Percentiles rank a stretch among this genome's conserved stretches.
phyloP scores from a whole-genome alignment of 305 asterid genomes.

The Fraxinus floribunda region DNA sequence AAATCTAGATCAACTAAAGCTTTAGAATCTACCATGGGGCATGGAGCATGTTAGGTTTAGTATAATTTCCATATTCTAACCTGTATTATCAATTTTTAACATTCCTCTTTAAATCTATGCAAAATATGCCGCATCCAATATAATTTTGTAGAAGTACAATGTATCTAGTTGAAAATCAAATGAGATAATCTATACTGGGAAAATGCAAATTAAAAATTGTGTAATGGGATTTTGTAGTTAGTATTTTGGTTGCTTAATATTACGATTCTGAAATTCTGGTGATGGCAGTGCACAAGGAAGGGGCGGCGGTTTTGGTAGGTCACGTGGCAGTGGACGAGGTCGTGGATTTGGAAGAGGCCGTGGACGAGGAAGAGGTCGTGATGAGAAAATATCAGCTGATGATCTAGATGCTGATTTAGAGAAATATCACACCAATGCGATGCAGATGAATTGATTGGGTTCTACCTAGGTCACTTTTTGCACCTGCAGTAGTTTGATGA shows the following conservation, averaged over 20 bases:
- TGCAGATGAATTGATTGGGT: constrained; percentile 58
- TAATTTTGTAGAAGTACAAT: background rate
- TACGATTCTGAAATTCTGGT: background rate
- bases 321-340: constrained; percentile 71
- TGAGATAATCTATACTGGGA: background rate
- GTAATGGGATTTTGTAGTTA: background rate
- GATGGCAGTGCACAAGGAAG: constrained; percentile 59
- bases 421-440: constrained; percentile 78
- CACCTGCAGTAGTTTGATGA: constrained; percentile 20
- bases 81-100: background rate
- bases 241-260: constrained; percentile 10
- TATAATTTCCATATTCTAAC: background rate
- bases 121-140: background rate
- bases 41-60: background rate
- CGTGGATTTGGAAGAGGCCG: constrained; percentile 80
- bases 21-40: background rate
- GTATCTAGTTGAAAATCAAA: background rate
- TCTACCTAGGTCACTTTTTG: constrained; percentile 25
- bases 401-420: constrained; percentile 92
- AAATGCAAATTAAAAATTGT: too few species aligned
- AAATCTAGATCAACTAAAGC: background rate
- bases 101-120: background rate
- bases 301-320: constrained; percentile 68
- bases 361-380: constrained; percentile 67
- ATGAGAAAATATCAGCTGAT: constrained; percentile 83